These are phyloP conservation scores for Bipolaris sorokiniana DNA, from an alignment of 2,329 filamentous ascomycete genomes.

Conservation along the genomic window DNA sequence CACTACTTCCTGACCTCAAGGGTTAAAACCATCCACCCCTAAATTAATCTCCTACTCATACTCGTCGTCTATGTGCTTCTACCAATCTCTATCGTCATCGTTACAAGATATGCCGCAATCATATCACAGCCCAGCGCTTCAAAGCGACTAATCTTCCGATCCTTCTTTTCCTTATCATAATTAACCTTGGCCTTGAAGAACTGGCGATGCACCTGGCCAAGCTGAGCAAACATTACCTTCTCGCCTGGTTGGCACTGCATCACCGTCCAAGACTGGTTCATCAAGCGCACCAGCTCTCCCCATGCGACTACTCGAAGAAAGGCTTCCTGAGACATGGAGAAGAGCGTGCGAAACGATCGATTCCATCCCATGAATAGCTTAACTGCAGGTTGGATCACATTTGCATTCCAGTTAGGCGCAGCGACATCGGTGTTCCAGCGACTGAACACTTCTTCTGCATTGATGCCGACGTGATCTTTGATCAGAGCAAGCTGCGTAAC, in stretches of 20 bases:
- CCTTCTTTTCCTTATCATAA: too few relatives aligned
- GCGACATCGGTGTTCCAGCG: conserved; percentile 6
- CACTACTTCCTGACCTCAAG: too few relatives aligned
- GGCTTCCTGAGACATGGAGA: conserved; percentile 10
- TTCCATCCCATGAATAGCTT: conserved; percentile 20
- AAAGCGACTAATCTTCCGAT: too few relatives aligned
- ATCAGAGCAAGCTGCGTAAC: conserved; percentile 15
- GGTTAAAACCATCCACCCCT: too few relatives aligned
- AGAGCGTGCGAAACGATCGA: neutral
- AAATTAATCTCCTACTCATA: too few relatives aligned
- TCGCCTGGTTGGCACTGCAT: neutral
- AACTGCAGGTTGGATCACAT: conserved; percentile 9
- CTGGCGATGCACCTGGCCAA: conserved; percentile 12
- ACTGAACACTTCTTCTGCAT: conserved; percentile 16
- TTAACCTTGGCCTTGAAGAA: conserved; percentile 9
- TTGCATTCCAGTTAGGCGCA: conserved; percentile 15
- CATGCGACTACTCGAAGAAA: conserved; percentile 21
- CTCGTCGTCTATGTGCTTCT: too few relatives aligned
- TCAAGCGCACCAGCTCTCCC: conserved; percentile 21
- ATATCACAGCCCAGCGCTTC: too few relatives aligned
- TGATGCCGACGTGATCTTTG: conserved; percentile 20
- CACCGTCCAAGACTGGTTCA: conserved; percentile 7
- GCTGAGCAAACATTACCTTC: neutral
- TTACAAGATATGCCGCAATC: too few relatives aligned
- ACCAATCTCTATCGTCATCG: too few relatives aligned